phyloP scores from a whole-genome alignment of 306 rosid species.

The Astragalus glycyphyllos region DNA sequence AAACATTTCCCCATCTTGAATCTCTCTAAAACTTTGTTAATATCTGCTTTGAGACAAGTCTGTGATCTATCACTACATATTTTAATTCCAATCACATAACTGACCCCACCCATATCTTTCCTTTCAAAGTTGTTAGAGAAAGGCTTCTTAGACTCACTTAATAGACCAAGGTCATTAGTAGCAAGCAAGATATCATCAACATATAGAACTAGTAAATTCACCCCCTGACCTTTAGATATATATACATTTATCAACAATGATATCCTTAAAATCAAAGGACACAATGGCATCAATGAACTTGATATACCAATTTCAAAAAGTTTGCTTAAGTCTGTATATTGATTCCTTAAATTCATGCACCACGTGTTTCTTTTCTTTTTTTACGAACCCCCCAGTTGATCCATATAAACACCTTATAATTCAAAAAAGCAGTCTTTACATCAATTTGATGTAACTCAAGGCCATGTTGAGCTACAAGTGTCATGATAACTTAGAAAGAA shows the following conservation, averaged over 20 bases:
- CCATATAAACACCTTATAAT: neutral
- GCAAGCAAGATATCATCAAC: no score
- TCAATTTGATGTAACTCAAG: neutral
- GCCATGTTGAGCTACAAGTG: neutral
- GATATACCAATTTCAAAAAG: neutral
- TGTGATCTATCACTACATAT: neutral
- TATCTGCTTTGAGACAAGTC: neutral
- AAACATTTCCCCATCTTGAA: neutral
- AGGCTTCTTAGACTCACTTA: neutral
- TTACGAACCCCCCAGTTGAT: neutral
- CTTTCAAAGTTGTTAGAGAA: neutral
- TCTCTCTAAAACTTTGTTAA: conserved; percentile 11
- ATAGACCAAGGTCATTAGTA: neutral
- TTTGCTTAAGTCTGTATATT: neutral
- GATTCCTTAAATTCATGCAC: neutral
- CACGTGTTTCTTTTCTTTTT: no score
- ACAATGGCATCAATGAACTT: neutral
- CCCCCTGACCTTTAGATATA: no score
- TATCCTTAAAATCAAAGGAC: neutral
- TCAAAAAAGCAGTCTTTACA: neutral
- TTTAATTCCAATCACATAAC: neutral
- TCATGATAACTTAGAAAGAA: no score
- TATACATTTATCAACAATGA: neutral
- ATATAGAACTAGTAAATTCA: no score
- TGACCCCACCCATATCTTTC: no score